Conservation (phyloP, 192 early-diverging fungal species). For the Rhizophagus sp. region DNA sequence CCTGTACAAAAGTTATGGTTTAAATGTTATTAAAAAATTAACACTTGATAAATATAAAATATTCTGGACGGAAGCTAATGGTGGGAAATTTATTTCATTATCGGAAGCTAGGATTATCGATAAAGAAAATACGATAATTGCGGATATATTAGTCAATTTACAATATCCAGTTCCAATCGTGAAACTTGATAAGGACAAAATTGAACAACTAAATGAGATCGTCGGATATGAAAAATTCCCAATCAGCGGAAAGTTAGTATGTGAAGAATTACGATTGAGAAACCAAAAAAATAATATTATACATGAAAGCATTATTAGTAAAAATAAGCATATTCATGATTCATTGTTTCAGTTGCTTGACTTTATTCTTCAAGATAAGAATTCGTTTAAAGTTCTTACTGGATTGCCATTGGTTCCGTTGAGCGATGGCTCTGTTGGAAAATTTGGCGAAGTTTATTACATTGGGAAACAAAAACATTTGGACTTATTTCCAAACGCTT, state of each 20-base stretch:
- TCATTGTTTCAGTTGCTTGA: not conserved
- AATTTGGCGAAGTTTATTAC: not conserved
- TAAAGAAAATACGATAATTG: not conserved
- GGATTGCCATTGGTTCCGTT: not conserved
- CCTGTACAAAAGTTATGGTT: not conserved
- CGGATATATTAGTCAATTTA: not conserved
- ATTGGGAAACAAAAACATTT: not conserved
- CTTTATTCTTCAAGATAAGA: not conserved
- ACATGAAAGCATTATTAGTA: no score
- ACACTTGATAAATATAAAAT: not conserved
- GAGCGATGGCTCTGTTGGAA: not conserved
- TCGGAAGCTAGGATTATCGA: not conserved
- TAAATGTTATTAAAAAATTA: not conserved
- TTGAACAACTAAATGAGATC: not conserved
- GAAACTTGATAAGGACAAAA: not conserved
- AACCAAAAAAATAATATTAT: no score
- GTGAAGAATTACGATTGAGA: not conserved
- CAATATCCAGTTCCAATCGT: not conserved
- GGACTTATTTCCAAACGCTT: not conserved
- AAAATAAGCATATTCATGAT: not conserved
- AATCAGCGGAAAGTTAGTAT: not conserved
- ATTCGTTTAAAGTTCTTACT: not conserved
- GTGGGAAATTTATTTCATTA: not conserved
- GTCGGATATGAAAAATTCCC: not conserved
- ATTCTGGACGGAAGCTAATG: not conserved